Evolutionary conservation across 768 basidiomycete species (phyloP).

Genomic region (Exsudoporus frostii): DNA sequence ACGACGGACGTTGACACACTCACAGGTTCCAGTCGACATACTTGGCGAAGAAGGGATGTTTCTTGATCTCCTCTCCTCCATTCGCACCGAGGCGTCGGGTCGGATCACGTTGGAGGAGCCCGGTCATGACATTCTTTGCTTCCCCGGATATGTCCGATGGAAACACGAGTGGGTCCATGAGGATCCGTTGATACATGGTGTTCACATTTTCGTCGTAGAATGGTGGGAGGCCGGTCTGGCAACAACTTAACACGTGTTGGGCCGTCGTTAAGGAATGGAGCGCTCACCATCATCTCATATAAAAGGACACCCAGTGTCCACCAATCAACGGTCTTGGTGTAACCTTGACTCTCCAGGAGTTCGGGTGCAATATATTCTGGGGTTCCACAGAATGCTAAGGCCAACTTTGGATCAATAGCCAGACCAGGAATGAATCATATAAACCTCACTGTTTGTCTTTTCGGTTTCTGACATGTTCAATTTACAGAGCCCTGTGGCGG

Average conservation of each 20-base stretch:
- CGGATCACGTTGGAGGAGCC: slow-evolving; percentile 87
- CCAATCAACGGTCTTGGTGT: slow-evolving; percentile 99
- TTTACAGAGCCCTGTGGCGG: slow-evolving; percentile 69
- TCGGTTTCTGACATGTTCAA: slow-evolving; percentile 97
- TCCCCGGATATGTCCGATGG: slow-evolving; percentile 84
- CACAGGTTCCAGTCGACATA: slow-evolving; percentile 90
- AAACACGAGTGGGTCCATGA: slow-evolving; percentile 91
- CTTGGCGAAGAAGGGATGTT: slow-evolving; percentile 91
- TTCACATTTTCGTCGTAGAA: slow-evolving; percentile 99
- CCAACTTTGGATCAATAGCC: slow-evolving; percentile 4
- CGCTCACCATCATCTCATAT: slow-evolving; percentile 88
- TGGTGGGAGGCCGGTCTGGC: slow-evolving; percentile 88
- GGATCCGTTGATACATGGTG: slow-evolving; percentile 95
- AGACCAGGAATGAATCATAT: neutral
- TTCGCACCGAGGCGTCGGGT: slow-evolving; percentile 81
- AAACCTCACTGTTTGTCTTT: slow-evolving; percentile 85
- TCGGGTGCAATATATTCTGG: slow-evolving; percentile 99
- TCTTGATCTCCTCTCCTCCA: slow-evolving; percentile 94
- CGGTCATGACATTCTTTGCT: slow-evolving; percentile 85
- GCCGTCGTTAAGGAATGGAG: neutral
- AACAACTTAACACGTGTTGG: slow-evolving; percentile 3
- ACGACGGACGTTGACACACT: slow-evolving; percentile 18
- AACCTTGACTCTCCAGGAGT: slow-evolving; percentile 92
- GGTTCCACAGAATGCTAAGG: slow-evolving; percentile 90
- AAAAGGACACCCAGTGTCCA: slow-evolving; percentile 96